Conservation (phyloP, 345 rosid genomes). For the Rhodamnia rubescens region DNA sequence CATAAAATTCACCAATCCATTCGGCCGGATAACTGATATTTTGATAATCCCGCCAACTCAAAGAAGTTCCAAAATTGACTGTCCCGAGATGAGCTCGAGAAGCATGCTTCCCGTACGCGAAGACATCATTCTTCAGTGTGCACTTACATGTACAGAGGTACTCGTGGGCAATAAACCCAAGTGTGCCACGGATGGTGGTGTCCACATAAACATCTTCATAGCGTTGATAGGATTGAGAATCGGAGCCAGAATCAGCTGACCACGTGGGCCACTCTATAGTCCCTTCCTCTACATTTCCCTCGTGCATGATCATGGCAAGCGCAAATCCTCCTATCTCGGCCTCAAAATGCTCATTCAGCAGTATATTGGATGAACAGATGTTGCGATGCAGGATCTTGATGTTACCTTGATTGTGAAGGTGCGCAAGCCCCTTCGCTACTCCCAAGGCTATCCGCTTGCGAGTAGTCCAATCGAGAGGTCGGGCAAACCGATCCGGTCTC, state of each 20-base stretch:
- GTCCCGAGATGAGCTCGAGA: no score
- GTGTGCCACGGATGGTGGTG: background rate
- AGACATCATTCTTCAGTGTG: background rate
- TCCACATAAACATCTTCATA: background rate
- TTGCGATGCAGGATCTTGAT: background rate
- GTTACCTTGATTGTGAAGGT: background rate
- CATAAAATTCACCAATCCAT: no score
- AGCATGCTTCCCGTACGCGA: no score
- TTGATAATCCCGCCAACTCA: no score
- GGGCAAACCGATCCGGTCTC: background rate
- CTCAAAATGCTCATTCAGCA: background rate
- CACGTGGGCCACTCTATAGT: background rate
- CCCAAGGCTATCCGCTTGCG: background rate
- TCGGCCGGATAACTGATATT: no score
- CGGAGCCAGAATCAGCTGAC: background rate
- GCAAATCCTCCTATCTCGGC: background rate
- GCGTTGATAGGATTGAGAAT: background rate
- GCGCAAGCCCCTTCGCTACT: background rate
- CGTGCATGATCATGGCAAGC: background rate
- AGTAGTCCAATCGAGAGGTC: background rate
- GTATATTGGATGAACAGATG: background rate
- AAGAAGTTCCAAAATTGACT: no score
- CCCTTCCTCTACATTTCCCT: background rate
- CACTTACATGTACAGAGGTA: background rate
- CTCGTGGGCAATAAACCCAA: background rate